Base-by-base conservation (phyloP, 2,329 filamentous ascomycete genomes). In the Microascus cirrosus region DNA sequence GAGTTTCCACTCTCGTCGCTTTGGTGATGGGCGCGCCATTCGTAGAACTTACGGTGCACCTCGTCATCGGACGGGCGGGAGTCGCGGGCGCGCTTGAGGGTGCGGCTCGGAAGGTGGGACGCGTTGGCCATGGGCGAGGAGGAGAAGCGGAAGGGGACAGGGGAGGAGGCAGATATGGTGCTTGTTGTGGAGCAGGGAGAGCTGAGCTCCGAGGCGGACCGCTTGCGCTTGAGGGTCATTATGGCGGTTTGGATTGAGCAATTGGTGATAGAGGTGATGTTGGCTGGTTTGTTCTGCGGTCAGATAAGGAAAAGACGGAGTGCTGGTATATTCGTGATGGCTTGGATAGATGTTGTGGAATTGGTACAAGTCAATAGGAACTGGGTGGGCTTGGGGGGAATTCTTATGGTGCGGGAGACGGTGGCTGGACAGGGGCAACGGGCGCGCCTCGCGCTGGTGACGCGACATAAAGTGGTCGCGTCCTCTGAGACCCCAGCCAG, bases 221-320 rank as follows among this genome's bases (percentile, higher is more conserved):
- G 78, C 73, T 86, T 86, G 69, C 83, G 82, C 68, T 86, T 86
- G 65, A 83, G 71, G 28, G 76, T 67, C 79, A 82, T 83, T 50
- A 8, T 22, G 20, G 7, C 11, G 45, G 45, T 11, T 50, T 48
- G 20, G 39, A 2, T 18, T 2, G 45, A 50, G 45, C 3, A 24
- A 24, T 20, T 22, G 20, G 5, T 50, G 32, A 7, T n/a, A 32
- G 13, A 10, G 18, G 24, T 18, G 36, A 18, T 45, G 39, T 32
- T 32, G 28, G 28, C 4, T 32, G 28, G 8, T 4, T 32, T 32
- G 28, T 32, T 32, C 28, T 32, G 28, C 28, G 4, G 28, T 8
- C 28, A 8, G 28, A 32, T 45, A 18, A 18, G 18, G n/a, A n/a
- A 12, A 45, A n/a, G 8, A n/a, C n/a, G n/a, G 15, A 15, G 7